These are phyloP conservation scores for Elaeis oleifera DNA, from an alignment of 202 grass and related monocot species.

Conservation along the genomic window DNA sequence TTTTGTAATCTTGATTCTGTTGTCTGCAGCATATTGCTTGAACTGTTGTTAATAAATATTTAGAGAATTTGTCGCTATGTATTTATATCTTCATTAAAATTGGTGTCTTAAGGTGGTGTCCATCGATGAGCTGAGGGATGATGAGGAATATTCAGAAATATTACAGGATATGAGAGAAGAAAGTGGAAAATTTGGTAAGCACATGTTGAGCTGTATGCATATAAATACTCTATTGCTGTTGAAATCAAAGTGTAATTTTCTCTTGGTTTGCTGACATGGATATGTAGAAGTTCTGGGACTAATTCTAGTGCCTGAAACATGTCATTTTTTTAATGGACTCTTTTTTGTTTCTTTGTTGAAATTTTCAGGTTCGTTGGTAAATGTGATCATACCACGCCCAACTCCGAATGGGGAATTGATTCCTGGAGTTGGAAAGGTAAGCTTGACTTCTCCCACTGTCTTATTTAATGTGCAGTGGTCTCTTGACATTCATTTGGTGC, in stretches of 20 bases:
- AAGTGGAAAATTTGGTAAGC: constrained; percentile 27
- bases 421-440: constrained; percentile 27
- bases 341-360: not conserved
- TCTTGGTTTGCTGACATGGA: too few relatives aligned
- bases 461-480: too few relatives aligned
- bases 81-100: not conserved
- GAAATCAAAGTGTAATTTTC: not conserved
- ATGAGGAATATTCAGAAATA: constrained; percentile 24
- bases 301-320: not conserved
- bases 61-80: not conserved
- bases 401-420: constrained; percentile 7
- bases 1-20: too few relatives aligned
- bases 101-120: constrained; percentile 10
- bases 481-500: too few relatives aligned
- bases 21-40: too few relatives aligned
- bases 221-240: not conserved
- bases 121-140: constrained; percentile 24
- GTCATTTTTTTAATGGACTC: not conserved
- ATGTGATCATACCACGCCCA: constrained; percentile 22
- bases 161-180: constrained; percentile 31
- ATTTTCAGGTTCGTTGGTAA: constrained; percentile 18
- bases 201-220: not conserved
- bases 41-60: too few relatives aligned
- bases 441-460: not conserved
- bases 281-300: not conserved